Base-by-base conservation (phyloP, 1,284 basidiomycete species). In the Ustilago tritici region DNA sequence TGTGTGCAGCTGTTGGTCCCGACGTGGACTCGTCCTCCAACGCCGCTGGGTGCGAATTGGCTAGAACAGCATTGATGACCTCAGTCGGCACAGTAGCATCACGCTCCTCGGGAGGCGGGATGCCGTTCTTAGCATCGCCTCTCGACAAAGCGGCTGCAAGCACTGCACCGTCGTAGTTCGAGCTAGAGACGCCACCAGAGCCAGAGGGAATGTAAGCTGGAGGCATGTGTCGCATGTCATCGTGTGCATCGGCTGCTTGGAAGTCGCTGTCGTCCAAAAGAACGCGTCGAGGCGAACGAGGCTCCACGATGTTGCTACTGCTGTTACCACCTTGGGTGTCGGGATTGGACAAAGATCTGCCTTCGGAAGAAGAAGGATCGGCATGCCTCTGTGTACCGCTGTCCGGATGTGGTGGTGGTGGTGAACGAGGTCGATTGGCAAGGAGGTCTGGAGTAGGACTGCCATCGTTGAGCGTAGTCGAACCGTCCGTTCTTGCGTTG, bases 161-260 rank as follows among this genome's bases (percentile, higher is more conserved):
- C 2, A 53, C 58, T 0, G 63, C 67, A 12, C 38, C 61, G 47
- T 57, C 57, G 52, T 63, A 61, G 2, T 57, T 3, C 2, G 65
- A 28, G 3, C 31, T 32, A 4, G 57, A 17, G 2, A 58, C 28
- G 10, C 40, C 57, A 43, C 52, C 70, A 3, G 57, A 61, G n/a
- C 76, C 69, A 23, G 76, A 72, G 1, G 78, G 62, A 40, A 82
- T 80, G 67, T 82, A 82, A 15, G 80, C 80, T 4, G 80, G 80
- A 32, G 80, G 80, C 66, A 79, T 67, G 59, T 74, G 68, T 19
- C 65, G 75, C 40, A 60, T 62, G 15, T 70, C 72, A 28, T 72
- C 68, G 55, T 60, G 46, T 2, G 63, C 72, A 15, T 80, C 79
- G 9, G 72, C 79, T n/a, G 79, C 79, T 19, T 73, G 65, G 53